Evolutionary conservation across 768 basidiomycete species (phyloP).

Genomic region (Auricularia auricula-judae): DNA sequence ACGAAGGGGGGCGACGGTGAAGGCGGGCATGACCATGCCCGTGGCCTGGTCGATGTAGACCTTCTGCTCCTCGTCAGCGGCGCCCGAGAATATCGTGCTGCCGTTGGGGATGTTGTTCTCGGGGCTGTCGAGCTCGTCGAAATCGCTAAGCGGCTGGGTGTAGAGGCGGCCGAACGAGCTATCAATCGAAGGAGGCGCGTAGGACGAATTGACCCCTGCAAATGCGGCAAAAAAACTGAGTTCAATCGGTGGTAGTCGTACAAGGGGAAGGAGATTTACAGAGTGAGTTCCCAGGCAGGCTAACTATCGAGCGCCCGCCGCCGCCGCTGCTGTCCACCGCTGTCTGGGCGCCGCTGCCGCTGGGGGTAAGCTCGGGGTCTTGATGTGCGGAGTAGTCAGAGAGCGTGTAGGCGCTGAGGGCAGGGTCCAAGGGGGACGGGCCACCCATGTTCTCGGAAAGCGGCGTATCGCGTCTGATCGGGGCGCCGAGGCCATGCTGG

Average conservation of each 20-base stretch:
- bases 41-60: neutral
- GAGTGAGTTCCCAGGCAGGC: neutral
- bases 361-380: neutral
- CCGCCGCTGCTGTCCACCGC: constrained; percentile 3
- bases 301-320: constrained; percentile 4
- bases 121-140: constrained; percentile 2
- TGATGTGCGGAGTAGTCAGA: neutral
- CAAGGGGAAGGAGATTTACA: constrained; percentile 11
- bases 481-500: neutral
- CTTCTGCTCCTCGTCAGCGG: neutral
- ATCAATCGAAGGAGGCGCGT: constrained; percentile 5
- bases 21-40: neutral
- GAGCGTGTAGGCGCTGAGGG: neutral
- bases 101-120: neutral
- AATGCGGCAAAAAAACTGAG: constrained; percentile 5
- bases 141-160: constrained; percentile 7
- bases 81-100: neutral
- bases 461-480: neutral
- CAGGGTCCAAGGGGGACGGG: neutral
- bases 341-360: neutral
- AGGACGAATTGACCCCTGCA: constrained; percentile 8
- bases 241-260: constrained; percentile 8
- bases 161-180: constrained; percentile 9
- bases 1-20: neutral
- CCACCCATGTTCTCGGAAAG: neutral